A percentile compares a stretch with the other conserved stretches of the same genome.
These are phyloP conservation scores for Tolypocladium cylindrosporum DNA, from an alignment of 2,329 filamentous ascomycete species.

Conservation along the genomic window DNA sequence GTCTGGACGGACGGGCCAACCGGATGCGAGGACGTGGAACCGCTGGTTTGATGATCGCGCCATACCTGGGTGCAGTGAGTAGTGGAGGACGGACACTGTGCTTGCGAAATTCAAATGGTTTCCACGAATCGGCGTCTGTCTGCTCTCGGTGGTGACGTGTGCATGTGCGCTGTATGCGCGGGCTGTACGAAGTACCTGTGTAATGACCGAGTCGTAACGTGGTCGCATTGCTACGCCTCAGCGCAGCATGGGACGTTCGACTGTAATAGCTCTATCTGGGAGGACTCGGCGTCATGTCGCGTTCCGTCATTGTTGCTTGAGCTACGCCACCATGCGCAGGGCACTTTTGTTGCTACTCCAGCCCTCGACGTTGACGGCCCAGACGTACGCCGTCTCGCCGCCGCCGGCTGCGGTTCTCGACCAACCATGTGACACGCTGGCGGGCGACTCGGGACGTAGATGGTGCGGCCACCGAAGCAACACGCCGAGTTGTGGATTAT, in stretches of 20 bases:
- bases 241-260: not conserved
- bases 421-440: not conserved
- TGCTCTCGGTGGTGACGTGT: not conserved
- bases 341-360: no score
- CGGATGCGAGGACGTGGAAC: constrained; percentile 51
- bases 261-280: no score
- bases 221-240: not conserved
- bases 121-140: constrained; percentile 21
- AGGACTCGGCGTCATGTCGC: no score
- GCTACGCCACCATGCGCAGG: no score
- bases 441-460: no score
- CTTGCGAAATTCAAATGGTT: constrained; percentile 53
- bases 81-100: constrained; percentile 38
- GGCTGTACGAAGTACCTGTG: not conserved
- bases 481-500: no score
- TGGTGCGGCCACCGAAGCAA: no score
- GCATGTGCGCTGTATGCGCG: not conserved
- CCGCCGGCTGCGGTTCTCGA: no score
- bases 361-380: no score
- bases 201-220: not conserved
- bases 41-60: constrained; percentile 53
- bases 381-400: no score
- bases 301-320: no score
- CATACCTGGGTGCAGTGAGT: constrained; percentile 45
- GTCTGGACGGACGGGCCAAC: constrained; percentile 22